phyloP scores from a whole-genome alignment of 495 filamentous ascomycete species.

The Neurospora discreta region DNA sequence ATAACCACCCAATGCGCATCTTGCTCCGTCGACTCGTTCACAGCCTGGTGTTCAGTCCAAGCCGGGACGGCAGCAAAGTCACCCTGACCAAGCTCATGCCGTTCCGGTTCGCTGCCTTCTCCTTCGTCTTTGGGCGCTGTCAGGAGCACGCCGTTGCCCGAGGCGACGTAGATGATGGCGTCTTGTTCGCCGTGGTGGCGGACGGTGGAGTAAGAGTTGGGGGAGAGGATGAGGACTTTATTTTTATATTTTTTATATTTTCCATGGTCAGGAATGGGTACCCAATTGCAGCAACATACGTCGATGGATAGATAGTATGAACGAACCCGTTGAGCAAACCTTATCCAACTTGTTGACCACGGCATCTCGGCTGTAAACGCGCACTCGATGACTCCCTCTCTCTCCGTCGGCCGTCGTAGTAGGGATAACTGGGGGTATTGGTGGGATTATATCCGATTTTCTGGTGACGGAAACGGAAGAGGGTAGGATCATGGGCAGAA shows the following conservation, averaged over 20 bases:
- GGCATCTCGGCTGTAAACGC: constrained; percentile 45
- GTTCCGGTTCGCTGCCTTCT: constrained; percentile 27
- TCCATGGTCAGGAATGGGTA: too few relatives aligned
- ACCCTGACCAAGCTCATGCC: constrained; percentile 43
- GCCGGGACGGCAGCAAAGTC: constrained; percentile 57
- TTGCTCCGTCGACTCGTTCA: constrained; percentile 47
- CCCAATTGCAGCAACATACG: not conserved
- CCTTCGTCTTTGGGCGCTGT: constrained; percentile 21
- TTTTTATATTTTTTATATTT: too few relatives aligned
- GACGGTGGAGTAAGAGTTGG: constrained; percentile 27
- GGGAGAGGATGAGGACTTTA: constrained; percentile 35
- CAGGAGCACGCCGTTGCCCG: constrained; percentile 30
- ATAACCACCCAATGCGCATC: constrained; percentile 51
- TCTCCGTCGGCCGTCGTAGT: not conserved
- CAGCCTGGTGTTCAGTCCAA: constrained; percentile 53
- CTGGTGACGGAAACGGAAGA: constrained; percentile 34
- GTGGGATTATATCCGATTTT: constrained; percentile 28
- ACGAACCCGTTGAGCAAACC: constrained; percentile 41
- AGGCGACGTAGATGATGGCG: constrained; percentile 34
- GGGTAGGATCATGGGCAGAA: constrained; percentile 40
- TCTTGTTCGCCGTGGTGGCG: constrained; percentile 42
- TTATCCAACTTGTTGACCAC: constrained; percentile 47
- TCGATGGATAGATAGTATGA: not conserved
- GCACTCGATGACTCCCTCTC: constrained; percentile 23
- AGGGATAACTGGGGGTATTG: constrained; percentile 13